These are phyloP conservation scores for Alternaria novae-zelandiae DNA, from an alignment of 2,329 filamentous ascomycete genomes.

Conservation along the genomic window DNA sequence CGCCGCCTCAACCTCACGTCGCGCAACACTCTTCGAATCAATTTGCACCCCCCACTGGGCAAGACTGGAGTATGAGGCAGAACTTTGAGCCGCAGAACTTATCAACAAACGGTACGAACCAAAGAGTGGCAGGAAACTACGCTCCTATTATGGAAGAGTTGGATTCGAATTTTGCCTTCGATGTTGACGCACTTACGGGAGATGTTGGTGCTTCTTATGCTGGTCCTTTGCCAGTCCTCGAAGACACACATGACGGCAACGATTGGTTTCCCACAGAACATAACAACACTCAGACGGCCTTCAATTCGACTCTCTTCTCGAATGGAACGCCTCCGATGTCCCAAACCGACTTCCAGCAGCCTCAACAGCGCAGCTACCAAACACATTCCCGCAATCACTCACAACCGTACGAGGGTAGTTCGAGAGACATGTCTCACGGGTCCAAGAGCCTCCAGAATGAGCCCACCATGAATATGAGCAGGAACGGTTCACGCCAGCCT, in stretches of 20 bases:
- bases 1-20: background rate
- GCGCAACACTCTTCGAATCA: background rate
- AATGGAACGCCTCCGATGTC: background rate
- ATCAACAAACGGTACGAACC: background rate
- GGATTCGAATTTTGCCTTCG: background rate
- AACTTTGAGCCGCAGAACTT: background rate
- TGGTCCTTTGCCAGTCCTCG: background rate
- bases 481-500: background rate
- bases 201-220: background rate
- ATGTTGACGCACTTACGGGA: background rate
- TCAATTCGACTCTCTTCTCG: background rate
- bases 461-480: background rate
- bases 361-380: background rate
- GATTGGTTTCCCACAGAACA: background rate
- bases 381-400: background rate
- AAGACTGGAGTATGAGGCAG: background rate
- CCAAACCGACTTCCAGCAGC: background rate
- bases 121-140: background rate
- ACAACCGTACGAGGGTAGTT: background rate
- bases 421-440: background rate
- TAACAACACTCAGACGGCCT: background rate
- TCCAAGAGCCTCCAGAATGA: background rate
- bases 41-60: background rate
- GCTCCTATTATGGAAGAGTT: background rate
- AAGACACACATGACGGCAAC: background rate